Percentiles rank a stretch among this genome's conserved stretches.
phyloP scores from a whole-genome alignment of 495 filamentous ascomycete species.

The Lichenothelia convexa region DNA sequence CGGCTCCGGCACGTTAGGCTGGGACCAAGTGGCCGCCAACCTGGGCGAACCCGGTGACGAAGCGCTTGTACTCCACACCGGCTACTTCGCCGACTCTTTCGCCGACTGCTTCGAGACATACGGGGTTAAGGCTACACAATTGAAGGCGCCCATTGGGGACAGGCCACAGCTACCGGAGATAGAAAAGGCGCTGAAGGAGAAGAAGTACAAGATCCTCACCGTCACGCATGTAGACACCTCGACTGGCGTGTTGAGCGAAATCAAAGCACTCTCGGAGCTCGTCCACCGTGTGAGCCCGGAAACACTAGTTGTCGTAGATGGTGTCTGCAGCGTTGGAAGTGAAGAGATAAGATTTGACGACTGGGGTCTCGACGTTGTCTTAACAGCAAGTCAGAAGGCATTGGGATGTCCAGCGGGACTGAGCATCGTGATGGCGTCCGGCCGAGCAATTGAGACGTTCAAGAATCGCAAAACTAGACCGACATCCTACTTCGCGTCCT shows the following conservation, averaged over 20 bases:
- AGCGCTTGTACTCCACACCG: slow-evolving; percentile 80
- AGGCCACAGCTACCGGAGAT: slow-evolving; percentile 75
- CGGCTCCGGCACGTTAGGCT: slow-evolving; percentile 88
- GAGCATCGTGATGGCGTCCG: slow-evolving; percentile 80
- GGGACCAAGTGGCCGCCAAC: slow-evolving; percentile 90
- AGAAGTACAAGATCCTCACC: slow-evolving; percentile 79
- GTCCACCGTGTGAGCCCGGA: slow-evolving; percentile 74
- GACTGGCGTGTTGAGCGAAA: slow-evolving; percentile 81
- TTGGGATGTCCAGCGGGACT: slow-evolving; percentile 90
- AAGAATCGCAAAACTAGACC: slow-evolving; percentile 62
- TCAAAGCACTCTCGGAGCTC: slow-evolving; percentile 63
- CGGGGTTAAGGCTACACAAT: slow-evolving; percentile 70
- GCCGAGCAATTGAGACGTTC: slow-evolving; percentile 68
- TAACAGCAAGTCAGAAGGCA: slow-evolving; percentile 91
- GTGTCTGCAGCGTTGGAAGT: slow-evolving; percentile 88
- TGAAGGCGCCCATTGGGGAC: slow-evolving; percentile 76
- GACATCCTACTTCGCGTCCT: slow-evolving; percentile 76
- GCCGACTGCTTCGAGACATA: slow-evolving; percentile 81
- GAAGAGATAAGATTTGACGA: slow-evolving; percentile 92
- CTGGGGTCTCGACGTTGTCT: slow-evolving; percentile 81
- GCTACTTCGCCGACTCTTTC: slow-evolving; percentile 95
- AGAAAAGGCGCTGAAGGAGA: slow-evolving; percentile 69
- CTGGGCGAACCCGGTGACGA: slow-evolving; percentile 74
- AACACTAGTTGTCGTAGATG: slow-evolving; percentile 81
- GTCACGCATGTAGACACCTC: slow-evolving; percentile 96